These are phyloP conservation scores for Echeveria elegans DNA, from an alignment of 164 flowering plant species.

Conservation along the genomic window DNA sequence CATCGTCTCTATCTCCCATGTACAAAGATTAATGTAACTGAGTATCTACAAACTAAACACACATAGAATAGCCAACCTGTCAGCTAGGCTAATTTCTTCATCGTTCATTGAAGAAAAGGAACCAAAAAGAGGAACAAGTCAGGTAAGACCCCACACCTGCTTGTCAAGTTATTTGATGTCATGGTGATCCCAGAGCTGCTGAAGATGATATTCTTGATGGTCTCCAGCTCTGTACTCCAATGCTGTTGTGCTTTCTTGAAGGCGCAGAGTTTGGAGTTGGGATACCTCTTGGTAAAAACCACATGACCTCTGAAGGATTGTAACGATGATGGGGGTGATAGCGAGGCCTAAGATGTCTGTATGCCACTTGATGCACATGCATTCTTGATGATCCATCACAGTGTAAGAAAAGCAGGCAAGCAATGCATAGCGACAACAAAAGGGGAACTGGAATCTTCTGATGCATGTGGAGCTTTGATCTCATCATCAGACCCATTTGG, in stretches of 20 bases:
- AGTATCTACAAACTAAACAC: no score
- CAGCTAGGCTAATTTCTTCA: background rate
- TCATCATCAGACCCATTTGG: background rate
- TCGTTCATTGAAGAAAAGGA: background rate
- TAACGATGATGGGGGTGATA: background rate
- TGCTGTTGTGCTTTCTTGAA: conserved; percentile 62
- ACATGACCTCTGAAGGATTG: conserved; percentile 18
- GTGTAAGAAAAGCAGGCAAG: background rate
- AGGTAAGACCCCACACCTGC: background rate
- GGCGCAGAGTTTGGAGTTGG: conserved; percentile 66
- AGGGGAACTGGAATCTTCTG: background rate
- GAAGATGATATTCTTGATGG: conserved; percentile 24
- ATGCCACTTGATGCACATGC: background rate
- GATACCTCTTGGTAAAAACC: conserved; percentile 50
- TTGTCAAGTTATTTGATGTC: background rate
- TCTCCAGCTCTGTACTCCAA: conserved; percentile 43
- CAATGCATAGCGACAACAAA: conserved; percentile 1
- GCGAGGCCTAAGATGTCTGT: background rate
- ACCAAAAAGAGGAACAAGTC: background rate
- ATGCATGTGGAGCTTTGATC: background rate
- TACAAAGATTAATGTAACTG: no score
- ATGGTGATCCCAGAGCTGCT: background rate
- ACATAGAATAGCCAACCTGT: background rate
- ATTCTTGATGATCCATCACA: conserved; percentile 5
- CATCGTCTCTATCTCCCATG: no score